Conservation (phyloP, 176 grass and related monocot genomes). For the Rhynchospora pubera region DNA sequence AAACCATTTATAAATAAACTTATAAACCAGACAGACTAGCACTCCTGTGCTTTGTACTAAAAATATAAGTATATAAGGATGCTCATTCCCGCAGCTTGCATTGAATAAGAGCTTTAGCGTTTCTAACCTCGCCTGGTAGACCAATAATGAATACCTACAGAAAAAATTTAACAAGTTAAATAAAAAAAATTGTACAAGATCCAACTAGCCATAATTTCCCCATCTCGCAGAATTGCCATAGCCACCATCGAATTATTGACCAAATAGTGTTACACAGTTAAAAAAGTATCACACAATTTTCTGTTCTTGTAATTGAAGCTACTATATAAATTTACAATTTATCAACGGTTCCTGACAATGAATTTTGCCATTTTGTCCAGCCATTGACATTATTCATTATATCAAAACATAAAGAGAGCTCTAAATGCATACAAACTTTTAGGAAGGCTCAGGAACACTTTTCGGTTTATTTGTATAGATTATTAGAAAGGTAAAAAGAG, state of each 20-base stretch:
- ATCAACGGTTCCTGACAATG: background rate
- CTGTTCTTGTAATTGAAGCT: background rate
- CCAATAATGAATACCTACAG: conserved; percentile 89
- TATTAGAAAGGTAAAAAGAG: background rate
- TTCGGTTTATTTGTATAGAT: background rate
- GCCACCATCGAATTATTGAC: background rate
- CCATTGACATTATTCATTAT: too few species aligned
- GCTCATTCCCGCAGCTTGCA: conserved; percentile 41
- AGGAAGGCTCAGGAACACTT: conserved; percentile 6
- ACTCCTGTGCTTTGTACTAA: background rate
- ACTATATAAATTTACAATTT: too few species aligned
- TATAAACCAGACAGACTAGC: background rate
- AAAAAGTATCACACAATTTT: background rate
- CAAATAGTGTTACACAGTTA: background rate
- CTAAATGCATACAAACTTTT: background rate
- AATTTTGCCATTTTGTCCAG: too few species aligned
- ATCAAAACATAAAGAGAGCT: background rate
- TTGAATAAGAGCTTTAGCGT: conserved; percentile 60
- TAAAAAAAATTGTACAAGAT: background rate
- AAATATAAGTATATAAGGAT: background rate
- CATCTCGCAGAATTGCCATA: background rate
- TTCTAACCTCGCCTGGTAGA: conserved; percentile 58
- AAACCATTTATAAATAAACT: too few species aligned
- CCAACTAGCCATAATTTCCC: too few species aligned
- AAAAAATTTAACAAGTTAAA: background rate